A percentile compares a stretch with the other conserved stretches of the same genome.
Conservation (phyloP, 148 eudicot genomes). For the Pouteria glomerata region DNA sequence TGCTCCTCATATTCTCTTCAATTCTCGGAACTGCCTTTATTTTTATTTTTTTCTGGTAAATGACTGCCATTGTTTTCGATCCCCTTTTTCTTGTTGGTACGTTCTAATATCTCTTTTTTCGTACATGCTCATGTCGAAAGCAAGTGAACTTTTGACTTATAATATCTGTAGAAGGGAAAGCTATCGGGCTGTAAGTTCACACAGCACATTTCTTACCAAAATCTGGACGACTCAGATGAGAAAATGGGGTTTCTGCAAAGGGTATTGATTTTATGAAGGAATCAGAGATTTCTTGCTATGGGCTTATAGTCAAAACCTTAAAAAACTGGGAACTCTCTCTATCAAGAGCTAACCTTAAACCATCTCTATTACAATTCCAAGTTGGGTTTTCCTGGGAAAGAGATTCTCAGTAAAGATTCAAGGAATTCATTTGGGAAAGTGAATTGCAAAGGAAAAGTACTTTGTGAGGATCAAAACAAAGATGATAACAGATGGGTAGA, state of each 20-base stretch:
- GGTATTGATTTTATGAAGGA: slow-evolving; percentile 42
- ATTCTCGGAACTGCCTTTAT: too few species aligned
- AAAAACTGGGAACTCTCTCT: slow-evolving; percentile 24
- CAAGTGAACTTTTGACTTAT: slow-evolving; percentile 22
- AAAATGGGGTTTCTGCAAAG: slow-evolving; percentile 35
- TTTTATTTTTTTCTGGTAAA: too few species aligned
- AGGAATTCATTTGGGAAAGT: slow-evolving; percentile 35
- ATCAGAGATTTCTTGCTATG: slow-evolving; percentile 23
- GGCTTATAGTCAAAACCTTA: slow-evolving; percentile 32
- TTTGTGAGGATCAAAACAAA: slow-evolving; percentile 34
- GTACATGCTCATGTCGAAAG: slow-evolving; percentile 17
- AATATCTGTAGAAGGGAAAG: slow-evolving; percentile 24
- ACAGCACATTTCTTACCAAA: slow-evolving; percentile 22
- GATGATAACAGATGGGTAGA: slow-evolving; percentile 50
- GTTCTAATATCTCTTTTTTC: not conserved
- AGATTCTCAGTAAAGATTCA: slow-evolving; percentile 24
- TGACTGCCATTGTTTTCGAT: not conserved
- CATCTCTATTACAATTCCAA: slow-evolving; percentile 63
- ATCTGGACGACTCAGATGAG: slow-evolving; percentile 34
- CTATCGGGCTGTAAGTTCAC: slow-evolving; percentile 16
- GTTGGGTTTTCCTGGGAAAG: slow-evolving; percentile 32
- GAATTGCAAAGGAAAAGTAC: slow-evolving; percentile 52
- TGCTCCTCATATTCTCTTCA: too few species aligned
- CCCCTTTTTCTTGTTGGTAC: slow-evolving; percentile 14
- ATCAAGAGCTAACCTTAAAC: slow-evolving; percentile 76